Conservation (phyloP, 2,329 filamentous ascomycete species). For the Exophiala alcalophila region DNA sequence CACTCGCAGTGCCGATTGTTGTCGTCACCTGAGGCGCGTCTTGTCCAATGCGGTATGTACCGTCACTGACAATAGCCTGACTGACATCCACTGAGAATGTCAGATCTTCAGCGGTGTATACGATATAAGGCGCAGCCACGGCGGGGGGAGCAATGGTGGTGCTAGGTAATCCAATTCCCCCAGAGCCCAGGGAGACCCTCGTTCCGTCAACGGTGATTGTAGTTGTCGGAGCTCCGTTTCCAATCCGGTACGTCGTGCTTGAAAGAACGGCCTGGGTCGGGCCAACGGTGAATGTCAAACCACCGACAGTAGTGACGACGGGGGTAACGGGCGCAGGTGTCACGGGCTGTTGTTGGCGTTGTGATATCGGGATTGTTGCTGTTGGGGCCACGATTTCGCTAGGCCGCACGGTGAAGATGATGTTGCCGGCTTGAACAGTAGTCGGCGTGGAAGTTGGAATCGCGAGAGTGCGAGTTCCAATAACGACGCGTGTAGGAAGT, state of each 20-base stretch:
- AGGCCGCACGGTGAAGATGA: constrained; percentile 24
- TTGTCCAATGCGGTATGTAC: constrained; percentile 53
- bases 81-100: constrained; percentile 30
- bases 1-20: constrained; percentile 49
- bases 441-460: constrained; percentile 22
- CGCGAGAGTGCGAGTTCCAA: constrained; percentile 25
- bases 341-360: constrained; percentile 3
- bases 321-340: constrained; percentile 13
- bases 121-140: constrained; percentile 14
- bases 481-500: constrained; percentile 23
- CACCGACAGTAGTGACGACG: constrained; percentile 17
- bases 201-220: constrained; percentile 29
- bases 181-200: constrained; percentile 29
- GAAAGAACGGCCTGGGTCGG: constrained; percentile 31
- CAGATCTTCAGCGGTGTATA: constrained; percentile 27
- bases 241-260: constrained; percentile 32
- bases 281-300: constrained; percentile 28
- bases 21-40: constrained; percentile 43
- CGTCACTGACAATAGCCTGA: constrained; percentile 46
- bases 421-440: constrained; percentile 20
- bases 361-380: constrained; percentile 22
- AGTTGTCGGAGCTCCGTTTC: constrained; percentile 24
- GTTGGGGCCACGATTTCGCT: constrained; percentile 24
- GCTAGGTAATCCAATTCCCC: constrained; percentile 29
- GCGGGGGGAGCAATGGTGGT: constrained; percentile 27